Base-by-base conservation (phyloP, 2,329 filamentous ascomycete species). In the Tolypocladium nubicola region DNA sequence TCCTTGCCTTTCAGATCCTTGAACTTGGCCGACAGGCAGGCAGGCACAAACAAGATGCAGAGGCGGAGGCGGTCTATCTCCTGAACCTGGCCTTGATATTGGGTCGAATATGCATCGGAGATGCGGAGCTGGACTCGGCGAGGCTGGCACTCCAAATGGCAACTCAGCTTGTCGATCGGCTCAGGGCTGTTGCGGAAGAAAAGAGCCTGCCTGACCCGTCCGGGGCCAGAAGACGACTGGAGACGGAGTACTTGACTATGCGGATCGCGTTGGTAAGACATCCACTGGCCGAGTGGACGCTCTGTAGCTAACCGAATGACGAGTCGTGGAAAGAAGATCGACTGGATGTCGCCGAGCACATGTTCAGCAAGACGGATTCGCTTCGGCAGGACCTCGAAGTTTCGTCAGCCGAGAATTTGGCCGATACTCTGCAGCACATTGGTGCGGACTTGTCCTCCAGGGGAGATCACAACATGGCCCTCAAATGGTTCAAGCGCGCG, bases 251-350 rank as follows among this genome's bases (percentile, higher is more conserved):
- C 63, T 78, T 84, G 45, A 79, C 84, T 5, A 69, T 90, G 59
- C 80, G 88, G 38, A 84, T 84, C 41, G 78, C 80, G 38, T 69
- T 94, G 70, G 90, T 90, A 71, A 69, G 78, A 62, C 21, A 55
- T 26, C 37, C 5, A 54, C 41, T 60, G 56, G 1, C 55, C 47
- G 63, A 40, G 38, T 19, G 35, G 14, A 16, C 3, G 2, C 30
- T 13, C 30, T 53, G 13, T 49, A 37, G 30, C 65, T 70, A 54
- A 68, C 55, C 2, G 13, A 3, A 19, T 21, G 52, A 11, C 21
- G 54, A 93, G 89, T 81, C 86, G 37, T 96, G 87, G 85, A 84
- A 85, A 63, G 85, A 91, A 66, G 78, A 82, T 45, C 82, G 86
- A 45, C 76, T 88, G 16, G 88, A 93, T 58, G 80, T 91, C 53